Evolutionary conservation across 768 basidiomycete genomes (phyloP).

Genomic region (Amanita fuliginea): DNA sequence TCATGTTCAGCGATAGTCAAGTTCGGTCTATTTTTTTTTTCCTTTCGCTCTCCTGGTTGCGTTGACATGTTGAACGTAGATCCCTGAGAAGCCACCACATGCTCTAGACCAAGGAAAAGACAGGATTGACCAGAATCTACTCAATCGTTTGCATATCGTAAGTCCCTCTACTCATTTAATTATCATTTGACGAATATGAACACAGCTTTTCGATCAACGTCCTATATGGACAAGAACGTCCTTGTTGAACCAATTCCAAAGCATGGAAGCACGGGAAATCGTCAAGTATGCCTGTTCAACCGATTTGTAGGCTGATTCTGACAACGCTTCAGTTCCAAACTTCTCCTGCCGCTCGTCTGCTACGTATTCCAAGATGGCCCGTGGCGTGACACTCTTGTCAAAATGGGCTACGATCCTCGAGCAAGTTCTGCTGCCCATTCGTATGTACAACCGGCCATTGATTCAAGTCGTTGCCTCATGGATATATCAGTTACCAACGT

Average conservation of each 20-base stretch:
- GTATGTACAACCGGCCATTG: slow-evolving; percentile 33
- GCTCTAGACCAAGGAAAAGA: slow-evolving; percentile 49
- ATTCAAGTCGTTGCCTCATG: not conserved
- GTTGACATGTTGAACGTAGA: slow-evolving; percentile 21
- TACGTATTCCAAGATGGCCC: slow-evolving; percentile 94
- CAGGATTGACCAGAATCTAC: slow-evolving; percentile 41
- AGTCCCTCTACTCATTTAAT: not conserved
- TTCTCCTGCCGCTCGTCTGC: slow-evolving; percentile 66
- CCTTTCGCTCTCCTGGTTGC: not conserved
- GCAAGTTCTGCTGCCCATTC: slow-evolving; percentile 60
- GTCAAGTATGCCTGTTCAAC: slow-evolving; percentile 44
- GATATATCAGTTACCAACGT: slow-evolving; percentile 68
- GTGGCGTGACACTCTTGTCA: slow-evolving; percentile 82
- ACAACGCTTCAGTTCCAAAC: slow-evolving; percentile 52
- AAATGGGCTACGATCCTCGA: slow-evolving; percentile 85
- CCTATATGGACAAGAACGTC: slow-evolving; percentile 88
- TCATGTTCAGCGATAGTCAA: slow-evolving; percentile 51
- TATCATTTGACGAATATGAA: not conserved
- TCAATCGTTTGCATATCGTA: slow-evolving; percentile 47
- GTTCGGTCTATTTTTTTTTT: slow-evolving; percentile 20
- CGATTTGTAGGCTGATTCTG: not conserved
- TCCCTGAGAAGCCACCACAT: slow-evolving; percentile 55
- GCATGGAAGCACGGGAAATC: slow-evolving; percentile 58
- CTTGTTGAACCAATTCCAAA: slow-evolving; percentile 70
- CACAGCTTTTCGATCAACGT: slow-evolving; percentile 60